Evolutionary conservation across 202 grass and related monocot genomes (phyloP).

Genomic region (Miscanthus sacchariflorus): DNA sequence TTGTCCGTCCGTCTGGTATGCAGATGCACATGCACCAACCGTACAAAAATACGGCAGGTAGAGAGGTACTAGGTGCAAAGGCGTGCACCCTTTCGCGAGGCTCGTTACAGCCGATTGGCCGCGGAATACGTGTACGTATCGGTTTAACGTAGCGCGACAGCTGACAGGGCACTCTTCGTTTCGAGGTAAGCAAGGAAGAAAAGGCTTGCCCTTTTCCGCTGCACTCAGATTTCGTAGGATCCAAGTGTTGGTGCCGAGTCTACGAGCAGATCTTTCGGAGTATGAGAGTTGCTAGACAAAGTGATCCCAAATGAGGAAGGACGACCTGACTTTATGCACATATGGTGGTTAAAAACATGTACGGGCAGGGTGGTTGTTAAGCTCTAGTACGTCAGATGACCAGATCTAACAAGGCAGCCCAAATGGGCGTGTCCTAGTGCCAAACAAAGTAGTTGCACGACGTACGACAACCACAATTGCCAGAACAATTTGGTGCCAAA

Average conservation of each 20-base stretch:
- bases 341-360: background rate
- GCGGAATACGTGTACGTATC: background rate
- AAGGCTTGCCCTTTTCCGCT: background rate
- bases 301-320: slow-evolving; percentile 35
- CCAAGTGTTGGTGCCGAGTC: slow-evolving; percentile 49
- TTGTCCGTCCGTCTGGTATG: too few species aligned
- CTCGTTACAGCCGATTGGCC: background rate
- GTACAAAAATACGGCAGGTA: slow-evolving; percentile 1
- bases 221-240: slow-evolving; percentile 34
- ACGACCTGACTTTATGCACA: slow-evolving; percentile 38
- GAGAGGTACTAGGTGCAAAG: background rate
- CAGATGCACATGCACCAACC: too few species aligned
- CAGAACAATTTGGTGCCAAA: slow-evolving; percentile 14
- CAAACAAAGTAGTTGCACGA: slow-evolving; percentile 34
- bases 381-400: slow-evolving; percentile 17
- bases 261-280: slow-evolving; percentile 40
- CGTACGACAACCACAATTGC: slow-evolving; percentile 24
- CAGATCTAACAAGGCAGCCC: slow-evolving; percentile 9
- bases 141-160: background rate
- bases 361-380: slow-evolving; percentile 10
- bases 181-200: background rate
- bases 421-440: slow-evolving; percentile 16
- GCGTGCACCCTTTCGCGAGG: slow-evolving; percentile 3
- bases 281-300: background rate
- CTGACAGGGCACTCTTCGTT: background rate